These are phyloP conservation scores for Candida glaebosa DNA, from an alignment of 805 yeast species.

Conservation along the genomic window DNA sequence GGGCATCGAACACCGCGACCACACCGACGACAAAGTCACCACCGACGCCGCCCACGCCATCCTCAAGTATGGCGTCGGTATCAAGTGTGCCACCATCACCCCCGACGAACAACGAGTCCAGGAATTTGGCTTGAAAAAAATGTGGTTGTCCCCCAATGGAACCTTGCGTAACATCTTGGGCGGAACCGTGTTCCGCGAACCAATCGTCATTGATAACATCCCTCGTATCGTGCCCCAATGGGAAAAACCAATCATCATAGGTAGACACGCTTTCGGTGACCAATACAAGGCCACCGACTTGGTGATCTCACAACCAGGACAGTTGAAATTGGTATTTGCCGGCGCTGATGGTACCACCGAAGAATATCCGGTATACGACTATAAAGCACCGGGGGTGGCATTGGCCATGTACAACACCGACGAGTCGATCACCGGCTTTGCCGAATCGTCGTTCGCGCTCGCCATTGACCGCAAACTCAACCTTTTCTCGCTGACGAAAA, in stretches of 20 bases:
- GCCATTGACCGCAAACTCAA: conserved; percentile 79
- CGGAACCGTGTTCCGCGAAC: conserved; percentile 96
- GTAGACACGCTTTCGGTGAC: conserved; percentile 97
- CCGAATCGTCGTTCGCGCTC: conserved; percentile 86
- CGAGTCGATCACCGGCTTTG: conserved; percentile 85
- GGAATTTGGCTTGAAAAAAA: conserved; percentile 85
- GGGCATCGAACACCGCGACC: conserved; percentile 81
- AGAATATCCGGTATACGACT: conserved; percentile 64
- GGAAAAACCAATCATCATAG: conserved; percentile 94
- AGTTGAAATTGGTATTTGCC: conserved; percentile 70
- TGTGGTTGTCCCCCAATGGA: conserved; percentile 98
- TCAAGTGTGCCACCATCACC: conserved; percentile 98
- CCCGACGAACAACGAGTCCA: conserved; percentile 95
- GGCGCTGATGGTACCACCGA: conserved; percentile 60
- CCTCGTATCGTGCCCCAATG: conserved; percentile 89
- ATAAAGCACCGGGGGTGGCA: conserved; percentile 73
- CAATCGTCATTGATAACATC: conserved; percentile 83
- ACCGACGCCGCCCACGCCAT: conserved; percentile 88
- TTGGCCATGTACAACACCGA: conserved; percentile 95
- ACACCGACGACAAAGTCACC: conserved; percentile 86
- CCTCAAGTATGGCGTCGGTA: conserved; percentile 84
- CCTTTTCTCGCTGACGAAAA: conserved; percentile 85
- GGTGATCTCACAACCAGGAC: conserved; percentile 76
- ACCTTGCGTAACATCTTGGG: conserved; percentile 94
- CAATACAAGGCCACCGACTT: conserved; percentile 93